These are phyloP conservation scores for Annona cherimola DNA, from an alignment of 164 flowering plant species.

Conservation along the genomic window DNA sequence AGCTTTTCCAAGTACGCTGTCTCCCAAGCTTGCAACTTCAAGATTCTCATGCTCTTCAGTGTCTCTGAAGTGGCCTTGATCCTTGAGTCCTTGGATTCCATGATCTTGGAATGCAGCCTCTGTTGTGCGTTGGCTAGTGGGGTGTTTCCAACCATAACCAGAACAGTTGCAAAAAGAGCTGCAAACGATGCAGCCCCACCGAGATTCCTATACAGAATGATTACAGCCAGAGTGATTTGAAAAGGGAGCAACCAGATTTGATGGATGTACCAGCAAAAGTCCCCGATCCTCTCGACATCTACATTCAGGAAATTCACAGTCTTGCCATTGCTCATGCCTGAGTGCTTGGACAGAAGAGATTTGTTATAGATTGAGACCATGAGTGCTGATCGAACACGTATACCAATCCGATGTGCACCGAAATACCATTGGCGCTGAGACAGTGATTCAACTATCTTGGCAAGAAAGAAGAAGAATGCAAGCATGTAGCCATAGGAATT, in stretches of 20 bases:
- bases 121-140: conserved; percentile 71
- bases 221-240: conserved; percentile 62
- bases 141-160: conserved; percentile 68
- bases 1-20: conserved; percentile 46
- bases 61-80: conserved; percentile 75
- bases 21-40: conserved; percentile 88
- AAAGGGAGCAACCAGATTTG: conserved; percentile 81
- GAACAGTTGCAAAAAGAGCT: conserved; percentile 51
- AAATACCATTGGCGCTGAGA: conserved; percentile 85
- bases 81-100: conserved; percentile 79
- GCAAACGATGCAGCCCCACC: conserved; percentile 61
- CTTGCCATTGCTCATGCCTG: conserved; percentile 45
- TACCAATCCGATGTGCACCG: conserved; percentile 68
- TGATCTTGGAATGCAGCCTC: conserved; percentile 55
- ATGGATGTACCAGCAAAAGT: conserved; percentile 63
- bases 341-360: conserved; percentile 41
- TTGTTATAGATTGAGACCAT: conserved; percentile 52
- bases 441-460: conserved; percentile 71
- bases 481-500: conserved; percentile 51
- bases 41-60: conserved; percentile 68
- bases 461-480: conserved; percentile 52
- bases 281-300: conserved; percentile 75
- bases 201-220: conserved; percentile 57
- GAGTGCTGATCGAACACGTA: conserved; percentile 58
- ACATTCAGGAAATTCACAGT: conserved; percentile 60